A percentile compares a stretch with the other conserved stretches of the same genome.
phyloP scores from a whole-genome alignment of 495 filamentous ascomycete species.

The Penicillium desertorum region DNA sequence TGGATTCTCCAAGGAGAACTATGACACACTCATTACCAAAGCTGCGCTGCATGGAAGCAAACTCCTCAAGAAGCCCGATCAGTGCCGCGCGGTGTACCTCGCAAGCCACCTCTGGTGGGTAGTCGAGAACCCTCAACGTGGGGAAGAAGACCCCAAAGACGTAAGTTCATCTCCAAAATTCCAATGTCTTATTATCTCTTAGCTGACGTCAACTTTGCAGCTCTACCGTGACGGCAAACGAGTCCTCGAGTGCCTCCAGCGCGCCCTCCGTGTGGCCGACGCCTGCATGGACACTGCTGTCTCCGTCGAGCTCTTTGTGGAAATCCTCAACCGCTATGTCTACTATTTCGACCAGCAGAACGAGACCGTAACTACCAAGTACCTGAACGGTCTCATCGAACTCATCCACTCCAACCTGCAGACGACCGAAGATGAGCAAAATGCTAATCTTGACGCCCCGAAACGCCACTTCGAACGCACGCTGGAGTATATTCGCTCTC shows the following conservation, averaged over 20 bases:
- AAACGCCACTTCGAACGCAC: constrained; percentile 91
- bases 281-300: constrained; percentile 99
- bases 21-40: constrained; percentile 97
- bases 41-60: constrained; percentile 96
- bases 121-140: constrained; percentile 76
- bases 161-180: constrained; percentile 52
- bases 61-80: constrained; percentile 94
- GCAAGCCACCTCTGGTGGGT: constrained; percentile 99
- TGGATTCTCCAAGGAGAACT: constrained; percentile 92
- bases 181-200: constrained; percentile 5
- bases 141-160: constrained; percentile 78
- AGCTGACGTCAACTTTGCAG: constrained; percentile 40
- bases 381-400: constrained; percentile 96
- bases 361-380: constrained; percentile 96
- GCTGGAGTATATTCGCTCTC: constrained; percentile 83
- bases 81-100: constrained; percentile 93
- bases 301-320: constrained; percentile 94
- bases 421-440: constrained; percentile 66
- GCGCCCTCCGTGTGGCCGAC: constrained; percentile 92
- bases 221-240: constrained; percentile 96
- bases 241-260: constrained; percentile 92
- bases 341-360: constrained; percentile 99
- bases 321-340: constrained; percentile 96
- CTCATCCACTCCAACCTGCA: constrained; percentile 94
- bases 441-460: constrained; percentile 79